phyloP scores from a whole-genome alignment of 2,329 filamentous ascomycete species.

The Ophiostoma montium region DNA sequence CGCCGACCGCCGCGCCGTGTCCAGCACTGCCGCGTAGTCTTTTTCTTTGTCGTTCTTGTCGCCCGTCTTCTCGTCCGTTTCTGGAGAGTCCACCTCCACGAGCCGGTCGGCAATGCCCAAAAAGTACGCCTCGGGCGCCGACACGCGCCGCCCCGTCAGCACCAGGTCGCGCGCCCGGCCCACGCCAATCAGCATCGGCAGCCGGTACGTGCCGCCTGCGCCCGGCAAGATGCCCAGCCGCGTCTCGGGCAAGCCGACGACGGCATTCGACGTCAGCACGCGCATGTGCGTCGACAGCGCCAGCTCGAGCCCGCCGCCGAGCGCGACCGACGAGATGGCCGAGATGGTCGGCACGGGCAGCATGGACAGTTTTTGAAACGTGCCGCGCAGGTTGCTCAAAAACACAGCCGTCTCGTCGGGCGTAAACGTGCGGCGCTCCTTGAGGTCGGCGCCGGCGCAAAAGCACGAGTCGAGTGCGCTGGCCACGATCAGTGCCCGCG shows the following conservation, averaged over 20 bases:
- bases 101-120: slow-evolving; percentile 81
- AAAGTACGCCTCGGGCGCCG: slow-evolving; percentile 77
- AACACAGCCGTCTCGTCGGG: slow-evolving; percentile 67
- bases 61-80: slow-evolving; percentile 14
- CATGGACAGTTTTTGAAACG: slow-evolving; percentile 56
- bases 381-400: slow-evolving; percentile 59
- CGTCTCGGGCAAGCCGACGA: slow-evolving; percentile 79
- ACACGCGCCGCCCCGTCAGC: slow-evolving; percentile 75
- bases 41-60: slow-evolving; percentile 25
- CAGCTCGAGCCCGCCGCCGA: slow-evolving; percentile 88
- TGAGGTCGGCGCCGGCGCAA: slow-evolving; percentile 89
- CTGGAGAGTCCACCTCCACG: slow-evolving; percentile 47
- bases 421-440: slow-evolving; percentile 67
- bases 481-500: slow-evolving; percentile 68
- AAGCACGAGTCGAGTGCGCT: slow-evolving; percentile 79
- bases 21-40: slow-evolving; percentile 29
- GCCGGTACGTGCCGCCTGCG: slow-evolving; percentile 80
- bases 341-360: slow-evolving; percentile 85
- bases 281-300: slow-evolving; percentile 82
- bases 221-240: slow-evolving; percentile 88
- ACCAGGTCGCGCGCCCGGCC: slow-evolving; percentile 78
- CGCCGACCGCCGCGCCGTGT: slow-evolving; percentile 49
- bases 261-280: slow-evolving; percentile 65
- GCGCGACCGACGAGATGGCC: slow-evolving; percentile 70
- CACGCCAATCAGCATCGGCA: slow-evolving; percentile 68